These are phyloP conservation scores for Tricladium varicosporioides DNA, from an alignment of 2,329 filamentous ascomycete genomes.

Conservation along the genomic window DNA sequence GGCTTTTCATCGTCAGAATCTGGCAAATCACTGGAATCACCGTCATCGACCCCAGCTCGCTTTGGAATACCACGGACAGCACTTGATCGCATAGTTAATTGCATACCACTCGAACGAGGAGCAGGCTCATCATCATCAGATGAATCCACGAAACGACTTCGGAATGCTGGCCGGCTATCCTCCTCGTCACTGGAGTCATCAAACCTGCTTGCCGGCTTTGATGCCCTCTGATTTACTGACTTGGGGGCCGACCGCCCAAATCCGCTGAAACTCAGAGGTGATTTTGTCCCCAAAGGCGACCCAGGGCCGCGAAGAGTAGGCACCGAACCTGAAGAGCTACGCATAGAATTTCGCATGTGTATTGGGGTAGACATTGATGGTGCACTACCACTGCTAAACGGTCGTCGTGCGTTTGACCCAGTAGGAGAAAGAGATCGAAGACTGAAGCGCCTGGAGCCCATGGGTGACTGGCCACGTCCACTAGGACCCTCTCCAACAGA, in stretches of 20 bases:
- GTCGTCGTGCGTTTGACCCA: conserved; percentile 45
- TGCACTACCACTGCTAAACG: conserved; percentile 41
- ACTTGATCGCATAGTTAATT: conserved; percentile 20
- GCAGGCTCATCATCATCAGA: conserved; percentile 52
- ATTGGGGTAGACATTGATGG: conserved; percentile 42
- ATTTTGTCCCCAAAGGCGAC: conserved; percentile 14
- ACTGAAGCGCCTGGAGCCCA: conserved; percentile 61
- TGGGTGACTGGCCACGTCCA: conserved; percentile 34
- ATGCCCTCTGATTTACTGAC: conserved; percentile 15
- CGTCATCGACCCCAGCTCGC: conserved; percentile 48
- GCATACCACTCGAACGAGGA: conserved; percentile 7
- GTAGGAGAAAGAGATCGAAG: conserved; percentile 69
- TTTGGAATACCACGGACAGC: conserved; percentile 50
- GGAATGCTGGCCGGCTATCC: conserved; percentile 29
- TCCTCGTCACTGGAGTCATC: conserved; percentile 37
- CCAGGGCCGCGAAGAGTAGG: conserved; percentile 21
- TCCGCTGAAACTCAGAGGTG: conserved; percentile 17
- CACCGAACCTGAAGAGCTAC: conserved; percentile 37
- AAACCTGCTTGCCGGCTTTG: conserved; percentile 29
- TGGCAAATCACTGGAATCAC: conserved; percentile 58
- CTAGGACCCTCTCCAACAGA: conserved; percentile 30
- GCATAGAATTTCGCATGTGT: conserved; percentile 38
- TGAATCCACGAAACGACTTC: conserved; percentile 59
- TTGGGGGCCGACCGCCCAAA: conserved; percentile 25
- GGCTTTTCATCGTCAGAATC: conserved; percentile 56